Evolutionary conservation across 139 green algal species (phyloP).

Genomic region (Micractinium conductrix): DNA sequence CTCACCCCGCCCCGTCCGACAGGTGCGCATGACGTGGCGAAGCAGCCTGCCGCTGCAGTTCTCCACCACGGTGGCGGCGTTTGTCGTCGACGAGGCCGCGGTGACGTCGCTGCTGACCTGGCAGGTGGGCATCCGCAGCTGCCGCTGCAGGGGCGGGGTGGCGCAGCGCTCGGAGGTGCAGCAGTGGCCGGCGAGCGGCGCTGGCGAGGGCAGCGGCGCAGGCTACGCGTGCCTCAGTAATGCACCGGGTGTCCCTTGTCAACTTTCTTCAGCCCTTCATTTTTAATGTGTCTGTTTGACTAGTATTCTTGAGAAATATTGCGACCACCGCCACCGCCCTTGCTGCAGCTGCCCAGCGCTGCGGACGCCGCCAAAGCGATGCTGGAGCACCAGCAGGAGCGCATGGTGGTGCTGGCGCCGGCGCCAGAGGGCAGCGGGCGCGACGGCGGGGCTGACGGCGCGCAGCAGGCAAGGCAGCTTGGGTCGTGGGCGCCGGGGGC

Average conservation of each 20-base stretch:
- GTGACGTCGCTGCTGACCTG: conserved; percentile 20
- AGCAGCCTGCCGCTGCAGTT: conserved; percentile 28
- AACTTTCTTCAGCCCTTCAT: too few relatives aligned
- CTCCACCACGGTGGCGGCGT: neutral
- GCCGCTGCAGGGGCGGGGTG: too few relatives aligned
- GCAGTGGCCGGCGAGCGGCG: too few relatives aligned
- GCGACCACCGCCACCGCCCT: too few relatives aligned
- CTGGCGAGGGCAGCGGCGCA: too few relatives aligned
- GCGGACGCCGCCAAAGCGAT: conserved; percentile 1
- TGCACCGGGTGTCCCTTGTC: too few relatives aligned
- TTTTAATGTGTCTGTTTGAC: too few relatives aligned
- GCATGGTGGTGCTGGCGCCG: conserved; percentile 14
- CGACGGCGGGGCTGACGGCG: neutral
- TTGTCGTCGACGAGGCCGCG: conserved; percentile 3
- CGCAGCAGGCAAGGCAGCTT: neutral
- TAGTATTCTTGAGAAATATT: too few relatives aligned
- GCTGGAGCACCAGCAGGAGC: conserved; percentile 21
- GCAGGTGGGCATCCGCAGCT: too few relatives aligned
- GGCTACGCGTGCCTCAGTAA: too few relatives aligned
- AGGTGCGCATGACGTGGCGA: conserved; percentile 28
- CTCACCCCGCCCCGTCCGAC: neutral
- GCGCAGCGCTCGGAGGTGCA: too few relatives aligned
- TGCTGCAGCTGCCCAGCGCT: neutral
- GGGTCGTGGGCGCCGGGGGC: too few relatives aligned
- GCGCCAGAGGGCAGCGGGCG: neutral